Evolutionary conservation across 2,329 filamentous ascomycete genomes (phyloP).

Genomic region (Leptographium wingfieldii): DNA sequence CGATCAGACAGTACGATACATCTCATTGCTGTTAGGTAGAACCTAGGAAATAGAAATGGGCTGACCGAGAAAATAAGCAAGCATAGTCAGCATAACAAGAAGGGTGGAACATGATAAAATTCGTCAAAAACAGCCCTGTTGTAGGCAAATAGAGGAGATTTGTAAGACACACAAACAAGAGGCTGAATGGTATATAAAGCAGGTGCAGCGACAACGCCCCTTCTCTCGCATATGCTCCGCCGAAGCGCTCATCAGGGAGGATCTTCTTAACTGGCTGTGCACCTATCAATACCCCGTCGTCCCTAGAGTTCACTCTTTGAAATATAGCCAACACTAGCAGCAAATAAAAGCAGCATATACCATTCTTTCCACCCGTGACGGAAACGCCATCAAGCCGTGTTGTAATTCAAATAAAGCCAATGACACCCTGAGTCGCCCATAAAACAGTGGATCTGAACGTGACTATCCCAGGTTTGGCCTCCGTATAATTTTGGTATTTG

Average conservation of each 20-base stretch:
- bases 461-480: background rate
- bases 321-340: background rate
- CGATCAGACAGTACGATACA: background rate
- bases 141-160: background rate
- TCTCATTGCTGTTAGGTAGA: no score
- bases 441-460: background rate
- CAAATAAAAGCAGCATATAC: background rate
- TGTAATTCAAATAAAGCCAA: background rate
- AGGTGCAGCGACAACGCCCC: background rate
- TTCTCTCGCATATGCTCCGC: background rate
- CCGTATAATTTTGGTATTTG: background rate
- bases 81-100: no score
- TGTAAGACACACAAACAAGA: background rate
- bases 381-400: background rate
- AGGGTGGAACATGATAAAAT: background rate
- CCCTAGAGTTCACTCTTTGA: background rate
- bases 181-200: background rate
- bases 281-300: background rate
- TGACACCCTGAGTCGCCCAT: background rate
- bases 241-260: background rate
- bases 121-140: background rate
- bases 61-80: no score
- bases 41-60: no score
- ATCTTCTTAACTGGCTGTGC: background rate
- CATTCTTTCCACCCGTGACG: background rate